Evolutionary conservation across 805 yeast species (phyloP), one percentile per base, ranked within the genome.

Genomic region (Tetrapisispora fleetii): DNA sequence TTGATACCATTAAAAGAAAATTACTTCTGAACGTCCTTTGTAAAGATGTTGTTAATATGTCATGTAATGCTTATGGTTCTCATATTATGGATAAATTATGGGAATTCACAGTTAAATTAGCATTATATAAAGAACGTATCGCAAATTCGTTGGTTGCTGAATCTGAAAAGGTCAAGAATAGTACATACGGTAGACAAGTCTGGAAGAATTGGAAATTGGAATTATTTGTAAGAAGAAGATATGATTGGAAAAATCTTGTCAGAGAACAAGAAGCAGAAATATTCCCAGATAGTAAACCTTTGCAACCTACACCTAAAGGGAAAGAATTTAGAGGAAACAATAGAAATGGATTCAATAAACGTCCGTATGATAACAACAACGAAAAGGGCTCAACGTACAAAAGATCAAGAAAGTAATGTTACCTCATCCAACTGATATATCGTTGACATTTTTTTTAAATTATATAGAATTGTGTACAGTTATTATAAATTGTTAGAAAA

Each of bases 151-250:
- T 91, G 51, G 58, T 70, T 27, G 74, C 70, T 17, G 76, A 81
- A 40, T 76, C 81, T 37, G 83, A 78, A 37, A 73, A 75, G 52
- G 84, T 93, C 40, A 89, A 93, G 69, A 87, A 82, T 52, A 85
- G 95, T 60, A 77, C 72, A 13, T 93, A 91, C 60, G 99, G 99
- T 35, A 79, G 83, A 61, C 75, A 80, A 57, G 98, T 93, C 1
- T 93, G 97, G 98, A 86, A 83, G 63, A 91, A 91, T 64, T 93
- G 97, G 97, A 69, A 77, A 30, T 76, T 91, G 82, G 98, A 93
- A 63, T 67, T 81, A 57, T 91, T 80, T 58, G 62, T 52, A 18
- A 49, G 59, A 43, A 56, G 55, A 44, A 52, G 51, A 63, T 78
- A 72, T 59, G 96, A 89, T 59, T 91, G 98, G 98, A 86, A 84